A percentile compares a stretch with the other conserved stretches of the same genome.
phyloP scores from a whole-genome alignment of 129 eudicot species.

The Daucus carota region DH1_v3.0 NC_030388.2:25537001-25537500 shows the following conservation, averaged over 20 bases:
- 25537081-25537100: background rate
- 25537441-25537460: constrained; percentile 27
- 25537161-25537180: constrained; percentile 67
- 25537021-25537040: no score
- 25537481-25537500: constrained; percentile 9
- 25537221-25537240: background rate
- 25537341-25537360: constrained; percentile 19
- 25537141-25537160: constrained; percentile 40
- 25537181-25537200: constrained; percentile 35
- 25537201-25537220: constrained; percentile 14
- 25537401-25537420: constrained; percentile 14
- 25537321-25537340: constrained; percentile 34
- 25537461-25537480: constrained; percentile 25
- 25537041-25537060: background rate
- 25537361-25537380: constrained; percentile 18
- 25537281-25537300: constrained; percentile 44
- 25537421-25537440: constrained; percentile 21
- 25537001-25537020: no score
- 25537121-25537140: constrained; percentile 19
- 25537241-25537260: constrained; percentile 21
- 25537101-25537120: background rate
- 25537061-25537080: constrained; percentile 12
- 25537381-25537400: constrained; percentile 24
- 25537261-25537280: constrained; percentile 22
- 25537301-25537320: constrained; percentile 26